A percentile compares a stretch with the other conserved stretches of the same genome.
phyloP scores from a whole-genome alignment of 1,284 basidiomycete species.

The Thecaphora thlaspeos region DNA sequence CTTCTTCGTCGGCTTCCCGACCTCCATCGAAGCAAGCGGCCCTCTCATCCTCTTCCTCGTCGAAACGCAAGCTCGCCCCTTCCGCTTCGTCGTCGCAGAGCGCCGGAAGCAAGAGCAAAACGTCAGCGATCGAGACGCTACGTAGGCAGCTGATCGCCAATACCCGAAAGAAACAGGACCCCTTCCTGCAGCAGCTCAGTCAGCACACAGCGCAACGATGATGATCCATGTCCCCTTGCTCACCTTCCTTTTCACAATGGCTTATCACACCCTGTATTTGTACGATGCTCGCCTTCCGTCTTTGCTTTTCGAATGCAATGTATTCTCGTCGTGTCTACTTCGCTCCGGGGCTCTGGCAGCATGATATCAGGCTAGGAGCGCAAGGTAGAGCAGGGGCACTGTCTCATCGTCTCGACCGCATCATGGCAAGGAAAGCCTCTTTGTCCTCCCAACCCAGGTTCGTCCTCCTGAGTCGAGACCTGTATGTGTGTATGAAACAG shows the following conservation, averaged over 20 bases:
- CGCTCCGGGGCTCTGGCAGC: too few relatives aligned
- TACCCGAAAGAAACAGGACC: conserved; percentile 6
- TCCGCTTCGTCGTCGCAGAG: too few relatives aligned
- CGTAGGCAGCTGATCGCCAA: conserved; percentile 6
- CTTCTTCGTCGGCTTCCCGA: background rate
- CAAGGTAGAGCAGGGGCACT: too few relatives aligned
- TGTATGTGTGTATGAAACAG: too few relatives aligned
- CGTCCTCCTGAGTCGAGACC: conserved; percentile 5
- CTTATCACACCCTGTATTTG: too few relatives aligned
- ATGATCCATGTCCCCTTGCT: background rate
- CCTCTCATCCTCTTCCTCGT: too few relatives aligned
- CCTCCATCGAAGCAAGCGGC: too few relatives aligned
- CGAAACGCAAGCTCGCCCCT: too few relatives aligned
- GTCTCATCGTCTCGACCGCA: background rate
- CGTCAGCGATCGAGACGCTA: conserved; percentile 1
- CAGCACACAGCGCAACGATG: background rate
- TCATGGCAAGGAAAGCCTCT: conserved; percentile 7
- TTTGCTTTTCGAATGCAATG: background rate
- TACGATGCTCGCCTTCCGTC: background rate
- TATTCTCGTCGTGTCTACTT: too few relatives aligned
- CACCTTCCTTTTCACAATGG: too few relatives aligned
- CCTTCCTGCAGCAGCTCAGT: conserved; percentile 6
- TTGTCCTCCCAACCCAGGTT: conserved; percentile 11
- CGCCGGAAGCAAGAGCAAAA: background rate
- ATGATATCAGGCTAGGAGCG: too few relatives aligned